Base-by-base conservation (phyloP, 1,139 yeast genomes). In the Ogataea hybrid region DNA sequence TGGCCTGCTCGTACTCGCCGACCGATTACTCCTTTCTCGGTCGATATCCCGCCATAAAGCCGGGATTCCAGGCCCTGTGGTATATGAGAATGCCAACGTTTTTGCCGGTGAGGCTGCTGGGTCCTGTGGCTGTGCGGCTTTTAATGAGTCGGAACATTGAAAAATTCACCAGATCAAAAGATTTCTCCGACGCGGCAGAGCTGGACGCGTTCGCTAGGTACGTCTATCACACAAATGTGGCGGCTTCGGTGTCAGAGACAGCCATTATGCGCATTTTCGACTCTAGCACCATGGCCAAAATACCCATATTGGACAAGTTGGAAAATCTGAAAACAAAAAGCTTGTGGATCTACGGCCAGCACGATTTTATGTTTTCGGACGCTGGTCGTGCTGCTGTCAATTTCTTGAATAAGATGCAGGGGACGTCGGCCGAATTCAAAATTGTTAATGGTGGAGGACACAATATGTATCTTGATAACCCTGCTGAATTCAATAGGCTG, bases 331-430 rank as follows among this genome's bases (percentile, higher is more conserved):
- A 65, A 28, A 75, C 77, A 29, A 32, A 48, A 11, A 69, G 76
- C 21, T 61, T 77, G 53, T 71, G 89, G 63, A 61, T 87, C 28
- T 89, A 88, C 59, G 97, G 97, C 0, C 81, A 84, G 51, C 77
- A 71, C 51, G 97, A 89, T 59, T 89, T 92, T 75, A 89, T 89
- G 96, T 84, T 85, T 57, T 68, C 75, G 2, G 76, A 73, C 37
- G 92, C 94, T 0, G 96, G 96, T 0, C 54, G 64, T 8, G 71
- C 74, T 43, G 77, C 79, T 35, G 70, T 67, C 3, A 55, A 69
- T 21, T 51, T 62, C 28, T 60, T 80, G 42, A 62, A 68, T 32
- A 37, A 50, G 6, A 21, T 39, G 25, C 39, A 32, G 21, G 38
- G 29, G 35, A 35, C 40, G 5, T 29, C 53, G 1, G 50, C 53